A percentile compares a stretch with the other conserved stretches of the same genome.
These are phyloP conservation scores for Penicillium sp. DNA, from an alignment of 2,329 filamentous ascomycete species.

Conservation along the genomic window DNA sequence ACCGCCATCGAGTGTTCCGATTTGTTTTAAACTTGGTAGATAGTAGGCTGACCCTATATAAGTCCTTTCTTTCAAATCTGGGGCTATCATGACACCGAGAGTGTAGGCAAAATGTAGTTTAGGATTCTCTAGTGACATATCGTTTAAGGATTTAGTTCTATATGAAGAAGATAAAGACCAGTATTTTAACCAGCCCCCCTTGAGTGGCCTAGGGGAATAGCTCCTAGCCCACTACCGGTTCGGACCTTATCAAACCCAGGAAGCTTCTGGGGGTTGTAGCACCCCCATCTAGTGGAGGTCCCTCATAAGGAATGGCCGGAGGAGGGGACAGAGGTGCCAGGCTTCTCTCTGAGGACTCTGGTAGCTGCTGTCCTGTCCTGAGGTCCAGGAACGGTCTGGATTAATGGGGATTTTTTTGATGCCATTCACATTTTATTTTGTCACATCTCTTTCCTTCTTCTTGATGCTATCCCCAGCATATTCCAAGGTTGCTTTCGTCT, in stretches of 20 bases:
- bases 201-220: not conserved
- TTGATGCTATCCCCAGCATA: too few species aligned
- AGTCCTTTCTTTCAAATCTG: too few species aligned
- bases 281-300: not conserved
- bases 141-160: not conserved
- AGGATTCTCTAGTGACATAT: not conserved
- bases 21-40: not conserved
- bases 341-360: not conserved
- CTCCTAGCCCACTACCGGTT: not conserved
- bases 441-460: too few species aligned
- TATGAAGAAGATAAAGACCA: not conserved
- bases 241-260: not conserved
- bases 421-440: too few species aligned
- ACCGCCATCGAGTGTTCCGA: not conserved
- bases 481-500: too few species aligned
- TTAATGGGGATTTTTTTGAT: not conserved
- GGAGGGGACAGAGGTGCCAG: not conserved
- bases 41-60: accelerated
- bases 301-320: not conserved
- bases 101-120: not conserved
- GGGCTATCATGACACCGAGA: accelerated
- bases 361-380: not conserved
- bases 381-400: not conserved
- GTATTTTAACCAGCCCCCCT: not conserved
- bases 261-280: too few species aligned